Evolutionary conservation across 148 eudicot species (phyloP).

Genomic region (Rhododendron griersonianum): DNA sequence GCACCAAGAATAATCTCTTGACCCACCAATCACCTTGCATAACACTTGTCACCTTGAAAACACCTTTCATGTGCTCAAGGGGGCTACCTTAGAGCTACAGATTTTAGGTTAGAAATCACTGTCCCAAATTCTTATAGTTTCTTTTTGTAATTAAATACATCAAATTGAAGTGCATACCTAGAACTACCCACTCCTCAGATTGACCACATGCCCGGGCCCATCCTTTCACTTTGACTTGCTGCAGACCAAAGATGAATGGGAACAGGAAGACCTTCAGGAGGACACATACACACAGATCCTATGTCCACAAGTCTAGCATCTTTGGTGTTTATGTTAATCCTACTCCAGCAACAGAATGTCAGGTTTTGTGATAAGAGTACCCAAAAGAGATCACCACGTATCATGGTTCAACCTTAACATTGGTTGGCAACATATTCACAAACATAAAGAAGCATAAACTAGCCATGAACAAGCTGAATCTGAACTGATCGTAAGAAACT

Average conservation of each 20-base stretch:
- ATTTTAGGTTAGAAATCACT: not conserved
- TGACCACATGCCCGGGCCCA: not conserved
- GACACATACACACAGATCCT: not conserved
- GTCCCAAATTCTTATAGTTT: not conserved
- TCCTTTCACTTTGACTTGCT: not conserved
- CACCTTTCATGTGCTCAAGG: not conserved
- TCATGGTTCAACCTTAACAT: not conserved
- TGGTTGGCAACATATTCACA: not conserved
- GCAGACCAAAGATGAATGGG: not conserved
- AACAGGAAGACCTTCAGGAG: not conserved
- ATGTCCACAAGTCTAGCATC: not conserved
- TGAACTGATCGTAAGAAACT: not conserved
- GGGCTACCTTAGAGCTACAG: not conserved
- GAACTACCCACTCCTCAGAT: not conserved
- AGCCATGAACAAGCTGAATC: constrained; percentile 2
- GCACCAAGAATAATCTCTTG: not conserved
- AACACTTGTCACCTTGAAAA: not conserved
- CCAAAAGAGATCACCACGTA: not conserved
- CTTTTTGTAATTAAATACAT: not conserved
- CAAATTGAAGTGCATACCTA: not conserved
- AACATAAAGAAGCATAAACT: not conserved
- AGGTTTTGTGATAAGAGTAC: not conserved
- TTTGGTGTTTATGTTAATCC: not conserved
- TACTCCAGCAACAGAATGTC: not conserved
- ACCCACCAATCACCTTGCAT: not conserved